A percentile compares a stretch with the other conserved stretches of the same genome.
phyloP scores from a whole-genome alignment of 192 early-diverging fungal genomes.

The Dissophora globulifera region DNA sequence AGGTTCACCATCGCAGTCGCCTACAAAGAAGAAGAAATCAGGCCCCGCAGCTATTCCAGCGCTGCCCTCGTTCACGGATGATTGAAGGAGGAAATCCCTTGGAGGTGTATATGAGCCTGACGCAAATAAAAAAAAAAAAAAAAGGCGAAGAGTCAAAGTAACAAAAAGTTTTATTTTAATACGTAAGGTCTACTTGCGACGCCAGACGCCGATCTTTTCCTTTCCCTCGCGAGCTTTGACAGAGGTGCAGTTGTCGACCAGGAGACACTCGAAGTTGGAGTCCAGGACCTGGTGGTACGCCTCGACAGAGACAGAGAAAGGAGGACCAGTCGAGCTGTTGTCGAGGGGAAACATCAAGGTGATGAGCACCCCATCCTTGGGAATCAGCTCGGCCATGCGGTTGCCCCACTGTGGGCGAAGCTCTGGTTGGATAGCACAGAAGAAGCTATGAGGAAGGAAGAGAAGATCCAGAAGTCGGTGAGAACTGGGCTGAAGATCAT shows the following conservation, averaged over 20 bases:
- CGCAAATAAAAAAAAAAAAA: background rate
- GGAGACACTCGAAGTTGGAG: conserved; percentile 70
- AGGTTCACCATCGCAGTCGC: conserved; percentile 12
- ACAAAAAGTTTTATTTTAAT: background rate
- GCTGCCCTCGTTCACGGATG: conserved; percentile 22
- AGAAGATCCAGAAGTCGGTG: background rate
- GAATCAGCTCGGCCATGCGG: conserved; percentile 72
- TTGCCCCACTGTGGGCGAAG: conserved; percentile 72
- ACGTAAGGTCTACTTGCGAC: conserved; percentile 43
- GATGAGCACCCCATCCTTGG: conserved; percentile 74
- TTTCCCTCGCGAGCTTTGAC: conserved; percentile 64
- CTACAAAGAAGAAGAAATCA: conserved; percentile 41
- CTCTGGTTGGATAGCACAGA: conserved; percentile 78
- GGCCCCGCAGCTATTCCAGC: conserved; percentile 9
- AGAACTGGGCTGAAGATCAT: no score
- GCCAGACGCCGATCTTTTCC: conserved; percentile 77
- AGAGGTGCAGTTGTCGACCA: conserved; percentile 68
- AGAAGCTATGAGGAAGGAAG: conserved; percentile 61
- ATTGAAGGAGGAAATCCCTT: conserved; percentile 9
- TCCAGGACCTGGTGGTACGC: conserved; percentile 68
- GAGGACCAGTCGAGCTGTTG: conserved; percentile 76
- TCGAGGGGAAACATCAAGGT: conserved; percentile 81
- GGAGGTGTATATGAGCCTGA: no score
- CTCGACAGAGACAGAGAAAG: conserved; percentile 72
- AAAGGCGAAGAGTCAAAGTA: no score